These are phyloP conservation scores for Rhizodiscina lignyota DNA, from an alignment of 495 filamentous ascomycete genomes.

Conservation along the genomic window DNA sequence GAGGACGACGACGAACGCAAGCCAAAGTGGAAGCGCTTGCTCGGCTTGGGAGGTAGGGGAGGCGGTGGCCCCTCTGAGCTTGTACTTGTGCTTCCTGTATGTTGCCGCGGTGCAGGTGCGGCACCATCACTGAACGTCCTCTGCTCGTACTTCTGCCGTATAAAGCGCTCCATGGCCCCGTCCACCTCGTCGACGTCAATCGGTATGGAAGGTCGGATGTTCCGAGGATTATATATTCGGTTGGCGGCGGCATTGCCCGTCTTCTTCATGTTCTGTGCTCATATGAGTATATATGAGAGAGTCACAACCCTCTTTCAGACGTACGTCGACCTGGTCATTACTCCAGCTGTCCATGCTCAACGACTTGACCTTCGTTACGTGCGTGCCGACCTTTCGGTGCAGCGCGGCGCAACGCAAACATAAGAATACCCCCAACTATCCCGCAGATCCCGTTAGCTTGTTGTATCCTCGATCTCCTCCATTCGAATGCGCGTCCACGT, in stretches of 20 bases:
- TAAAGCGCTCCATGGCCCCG: constrained; percentile 81
- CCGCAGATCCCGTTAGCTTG: constrained; percentile 4
- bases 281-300: constrained; percentile 13
- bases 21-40: constrained; percentile 57
- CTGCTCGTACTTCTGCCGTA: constrained; percentile 81
- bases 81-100: constrained; percentile 34
- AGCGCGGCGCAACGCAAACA: constrained; percentile 94
- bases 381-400: constrained; percentile 92
- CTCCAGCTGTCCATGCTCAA: constrained; percentile 96
- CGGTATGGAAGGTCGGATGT: constrained; percentile 63
- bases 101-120: constrained; percentile 19
- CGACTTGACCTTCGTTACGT: constrained; percentile 96
- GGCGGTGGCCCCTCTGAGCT: constrained; percentile 47
- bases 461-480: constrained; percentile 8
- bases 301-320: constrained; percentile 5
- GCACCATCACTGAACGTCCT: constrained; percentile 30
- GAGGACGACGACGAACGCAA: constrained; percentile 58
- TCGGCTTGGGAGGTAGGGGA: constrained; percentile 70
- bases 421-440: constrained; percentile 81
- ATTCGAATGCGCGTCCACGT: constrained; percentile 1
- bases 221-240: constrained; percentile 70
- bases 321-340: constrained; percentile 87
- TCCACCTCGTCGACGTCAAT: constrained; percentile 85
- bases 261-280: constrained; percentile 67
- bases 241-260: constrained; percentile 78